These are phyloP conservation scores for Yamadazyma kanchanaburiensis DNA, from an alignment of 1,139 yeast genomes.

Conservation along the genomic window DNA sequence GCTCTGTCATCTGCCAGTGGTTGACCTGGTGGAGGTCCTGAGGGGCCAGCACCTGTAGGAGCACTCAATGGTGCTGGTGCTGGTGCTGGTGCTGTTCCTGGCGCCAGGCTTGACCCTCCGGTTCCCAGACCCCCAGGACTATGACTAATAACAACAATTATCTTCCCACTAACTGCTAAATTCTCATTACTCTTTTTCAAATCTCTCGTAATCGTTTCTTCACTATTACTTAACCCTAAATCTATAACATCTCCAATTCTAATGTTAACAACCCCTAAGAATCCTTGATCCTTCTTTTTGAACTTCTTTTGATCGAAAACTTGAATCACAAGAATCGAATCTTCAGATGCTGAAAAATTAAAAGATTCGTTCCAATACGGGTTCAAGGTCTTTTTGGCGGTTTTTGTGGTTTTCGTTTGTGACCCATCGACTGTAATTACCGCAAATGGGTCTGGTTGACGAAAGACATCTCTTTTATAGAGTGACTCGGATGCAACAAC, in stretches of 20 bases:
- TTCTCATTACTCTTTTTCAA: conserved; percentile 89
- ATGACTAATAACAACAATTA: conserved; percentile 72
- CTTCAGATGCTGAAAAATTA: conserved; percentile 72
- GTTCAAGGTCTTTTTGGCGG: conserved; percentile 88
- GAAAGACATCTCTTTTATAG: conserved; percentile 90
- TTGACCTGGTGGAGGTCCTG: not conserved
- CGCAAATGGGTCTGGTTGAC: conserved; percentile 97
- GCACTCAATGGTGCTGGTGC: conserved; percentile 5
- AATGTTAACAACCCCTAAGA: conserved; percentile 91
- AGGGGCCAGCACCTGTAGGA: conserved; percentile 7
- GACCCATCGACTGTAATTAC: conserved; percentile 95
- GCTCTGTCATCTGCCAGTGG: conserved; percentile 39
- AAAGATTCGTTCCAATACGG: conserved; percentile 98
- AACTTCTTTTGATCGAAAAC: conserved; percentile 96
- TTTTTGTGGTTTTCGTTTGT: conserved; percentile 91
- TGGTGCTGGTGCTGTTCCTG: conserved; percentile 2
- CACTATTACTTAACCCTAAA: conserved; percentile 52
- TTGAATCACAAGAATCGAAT: conserved; percentile 86
- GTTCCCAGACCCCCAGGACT: conserved; percentile 10
- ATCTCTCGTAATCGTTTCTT: conserved; percentile 91
- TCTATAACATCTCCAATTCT: conserved; percentile 89
- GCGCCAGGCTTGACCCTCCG: conserved; percentile 10
- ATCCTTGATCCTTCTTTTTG: conserved; percentile 98
- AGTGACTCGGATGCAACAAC: conserved; percentile 96
- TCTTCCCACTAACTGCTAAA: conserved; percentile 86